Evolutionary conservation across 2,329 filamentous ascomycete genomes (phyloP).

Genomic region (Fusarium aywerte): DNA sequence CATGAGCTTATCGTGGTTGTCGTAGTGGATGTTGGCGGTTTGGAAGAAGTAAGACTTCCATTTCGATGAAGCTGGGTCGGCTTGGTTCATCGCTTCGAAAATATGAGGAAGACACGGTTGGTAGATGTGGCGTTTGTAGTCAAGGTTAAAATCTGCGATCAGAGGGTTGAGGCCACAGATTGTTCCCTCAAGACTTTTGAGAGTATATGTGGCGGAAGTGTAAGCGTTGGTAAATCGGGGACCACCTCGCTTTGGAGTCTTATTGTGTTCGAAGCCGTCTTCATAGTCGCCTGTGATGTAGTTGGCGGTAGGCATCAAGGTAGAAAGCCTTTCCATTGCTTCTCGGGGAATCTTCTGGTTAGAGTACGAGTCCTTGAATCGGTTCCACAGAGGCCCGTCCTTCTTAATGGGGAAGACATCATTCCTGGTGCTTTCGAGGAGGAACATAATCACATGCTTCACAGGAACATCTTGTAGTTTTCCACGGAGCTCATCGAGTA

Average conservation of each 20-base stretch:
- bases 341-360: constrained; percentile 49
- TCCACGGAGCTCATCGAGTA: constrained; percentile 44
- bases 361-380: constrained; percentile 47
- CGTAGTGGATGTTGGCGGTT: constrained; percentile 49
- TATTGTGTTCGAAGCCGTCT: constrained; percentile 48
- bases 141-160: constrained; percentile 56
- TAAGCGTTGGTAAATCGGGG: constrained; percentile 55
- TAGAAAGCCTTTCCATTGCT: constrained; percentile 43
- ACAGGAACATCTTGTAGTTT: constrained; percentile 50
- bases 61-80: constrained; percentile 26
- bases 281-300: constrained; percentile 52
- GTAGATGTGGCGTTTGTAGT: constrained; percentile 56
- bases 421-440: constrained; percentile 58
- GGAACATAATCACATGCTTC: constrained; percentile 56
- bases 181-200: constrained; percentile 56
- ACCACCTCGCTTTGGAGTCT: constrained; percentile 50
- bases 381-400: constrained; percentile 52
- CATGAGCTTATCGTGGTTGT: constrained; percentile 51
- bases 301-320: constrained; percentile 48
- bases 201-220: constrained; percentile 56
- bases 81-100: constrained; percentile 49
- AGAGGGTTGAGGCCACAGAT: constrained; percentile 56
- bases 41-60: constrained; percentile 52
- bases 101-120: constrained; percentile 58
- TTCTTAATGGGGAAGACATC: constrained; percentile 59